Evolutionary conservation across 1,284 basidiomycete species (phyloP), one percentile per base, ranked within the genome.

Genomic region (Cutaneotrichosporon sp.): DNA sequence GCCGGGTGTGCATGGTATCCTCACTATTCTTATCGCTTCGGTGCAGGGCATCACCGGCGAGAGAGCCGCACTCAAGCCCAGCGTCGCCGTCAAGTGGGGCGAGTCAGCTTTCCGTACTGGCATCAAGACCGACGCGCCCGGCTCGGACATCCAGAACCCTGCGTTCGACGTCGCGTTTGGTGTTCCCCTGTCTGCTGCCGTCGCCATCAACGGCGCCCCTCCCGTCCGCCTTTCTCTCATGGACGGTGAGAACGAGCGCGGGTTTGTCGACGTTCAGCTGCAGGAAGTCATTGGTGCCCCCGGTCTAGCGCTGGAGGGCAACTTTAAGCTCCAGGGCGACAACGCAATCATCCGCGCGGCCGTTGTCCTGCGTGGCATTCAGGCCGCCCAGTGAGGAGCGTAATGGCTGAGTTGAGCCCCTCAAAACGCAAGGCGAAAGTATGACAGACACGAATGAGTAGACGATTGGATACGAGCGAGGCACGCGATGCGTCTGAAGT

Each of bases 91-190:
- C 53, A 35, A 22, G 26, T 55, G 53, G 53, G 53, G 53, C 45
- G 49, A 46, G 24, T 22, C 38, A 9, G 38, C 19, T 19, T 55
- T 55, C 49, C 49, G 49, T 39, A 55, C 53, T 2, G 53, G 20
- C 26, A 31, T 51, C 49, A 51, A 55, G 49, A 22, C 32, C n/a
- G 53, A 55, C 44, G 9, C 39, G 11, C 53, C 53, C 26, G 53
- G 53, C 38, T 34, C 48, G 26, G 53, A 55, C 27, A 46, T 55
- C 20, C 48, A 55, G 53, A 55, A 55, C 49, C 53, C 53, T 8
- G 9, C 45, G 22, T 55, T 25, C 22, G 53, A 55, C 45, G 53
- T 47, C 3, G 49, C 45, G 3, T 55, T 32, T 45, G 29, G 7
- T 10, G 34, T 55, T 3, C 53, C 53, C 12, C 49, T 55, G 25